These are phyloP conservation scores for Cornus controversa DNA, from an alignment of 148 eudicot genomes.

Conservation along the genomic window DNA sequence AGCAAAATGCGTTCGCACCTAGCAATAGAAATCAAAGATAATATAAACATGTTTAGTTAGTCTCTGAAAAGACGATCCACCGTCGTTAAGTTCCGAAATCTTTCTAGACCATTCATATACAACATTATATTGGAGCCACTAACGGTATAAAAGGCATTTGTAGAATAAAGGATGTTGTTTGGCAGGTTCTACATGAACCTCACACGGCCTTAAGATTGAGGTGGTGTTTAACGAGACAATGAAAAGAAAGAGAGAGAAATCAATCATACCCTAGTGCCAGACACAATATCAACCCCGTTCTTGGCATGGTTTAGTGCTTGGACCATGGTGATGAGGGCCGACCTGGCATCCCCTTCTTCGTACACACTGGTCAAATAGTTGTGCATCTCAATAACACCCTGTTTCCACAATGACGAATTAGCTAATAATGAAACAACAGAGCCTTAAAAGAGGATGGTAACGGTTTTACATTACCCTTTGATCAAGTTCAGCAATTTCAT, in stretches of 20 bases:
- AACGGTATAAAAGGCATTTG: no score
- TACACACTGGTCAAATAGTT: conserved; percentile 94
- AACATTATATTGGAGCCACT: not conserved
- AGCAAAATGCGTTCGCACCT: conserved; percentile 97
- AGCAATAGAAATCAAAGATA: conserved; percentile 11
- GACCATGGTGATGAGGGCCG: conserved; percentile 95
- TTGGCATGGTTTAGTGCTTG: conserved; percentile 99
- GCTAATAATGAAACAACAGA: conserved; percentile 4
- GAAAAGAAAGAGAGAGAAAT: not conserved
- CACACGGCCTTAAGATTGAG: no score
- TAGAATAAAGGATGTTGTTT: no score
- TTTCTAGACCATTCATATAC: not conserved
- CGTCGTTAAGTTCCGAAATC: not conserved
- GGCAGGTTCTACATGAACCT: no score
- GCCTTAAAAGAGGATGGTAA: no score
- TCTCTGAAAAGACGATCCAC: not conserved
- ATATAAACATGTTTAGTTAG: not conserved
- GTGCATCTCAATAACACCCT: conserved; percentile 99
- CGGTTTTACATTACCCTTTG: conserved; percentile 65
- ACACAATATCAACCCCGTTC: conserved; percentile 86
- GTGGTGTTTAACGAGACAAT: no score
- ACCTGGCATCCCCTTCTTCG: conserved; percentile 98
- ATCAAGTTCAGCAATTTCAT: conserved; percentile 94
- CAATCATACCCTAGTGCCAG: conserved; percentile 79
- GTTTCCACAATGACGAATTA: conserved; percentile 8